Conservation (phyloP, 345 rosid species). For the Rhodomyrtus tomentosa region DNA sequence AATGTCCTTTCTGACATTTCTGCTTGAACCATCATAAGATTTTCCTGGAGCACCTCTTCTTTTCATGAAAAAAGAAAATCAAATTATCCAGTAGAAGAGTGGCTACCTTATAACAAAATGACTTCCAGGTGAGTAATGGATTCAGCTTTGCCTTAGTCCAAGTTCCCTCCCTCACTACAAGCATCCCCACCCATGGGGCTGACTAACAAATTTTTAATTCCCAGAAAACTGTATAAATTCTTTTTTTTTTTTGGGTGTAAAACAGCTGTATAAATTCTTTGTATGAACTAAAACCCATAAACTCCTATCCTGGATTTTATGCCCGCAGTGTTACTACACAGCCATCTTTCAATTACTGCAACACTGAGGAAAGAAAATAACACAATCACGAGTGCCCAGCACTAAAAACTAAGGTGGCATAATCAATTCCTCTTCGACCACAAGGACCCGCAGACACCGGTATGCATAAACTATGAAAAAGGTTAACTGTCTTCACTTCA, state of each 20-base stretch:
- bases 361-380: neutral
- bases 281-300: neutral
- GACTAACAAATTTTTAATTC: neutral
- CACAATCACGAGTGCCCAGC: neutral
- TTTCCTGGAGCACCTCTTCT: neutral
- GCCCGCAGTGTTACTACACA: neutral
- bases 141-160: neutral
- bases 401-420: neutral
- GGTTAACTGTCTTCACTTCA: neutral
- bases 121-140: neutral
- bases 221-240: neutral
- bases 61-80: neutral
- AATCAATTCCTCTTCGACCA: neutral
- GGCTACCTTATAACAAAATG: neutral
- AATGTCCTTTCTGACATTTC: neutral
- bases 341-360: neutral
- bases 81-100: neutral
- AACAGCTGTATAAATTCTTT: neutral
- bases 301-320: neutral
- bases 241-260: neutral
- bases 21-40: neutral
- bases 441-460: neutral
- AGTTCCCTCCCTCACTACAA: neutral
- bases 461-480: neutral
- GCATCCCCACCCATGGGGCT: neutral